Percentiles rank a stretch among this genome's conserved stretches.
These are phyloP conservation scores for Coccomyxa sp. DNA, from an alignment of 139 green algal genomes.

Conservation along the genomic window DNA sequence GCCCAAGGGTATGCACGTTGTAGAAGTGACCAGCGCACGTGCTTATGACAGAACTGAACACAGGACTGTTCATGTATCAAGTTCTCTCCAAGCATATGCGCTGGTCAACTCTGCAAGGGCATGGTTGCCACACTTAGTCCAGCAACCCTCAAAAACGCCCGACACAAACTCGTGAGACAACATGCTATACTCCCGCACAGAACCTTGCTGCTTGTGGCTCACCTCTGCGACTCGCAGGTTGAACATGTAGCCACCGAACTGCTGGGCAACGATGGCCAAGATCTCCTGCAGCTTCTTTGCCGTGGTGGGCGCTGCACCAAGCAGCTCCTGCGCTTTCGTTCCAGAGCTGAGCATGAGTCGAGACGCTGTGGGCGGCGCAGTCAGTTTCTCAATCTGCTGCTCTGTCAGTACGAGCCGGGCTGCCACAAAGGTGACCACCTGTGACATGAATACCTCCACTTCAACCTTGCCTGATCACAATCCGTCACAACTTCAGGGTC, in stretches of 20 bases:
- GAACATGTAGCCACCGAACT: constrained; percentile 74
- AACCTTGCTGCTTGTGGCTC: too few relatives aligned
- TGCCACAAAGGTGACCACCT: constrained; percentile 33
- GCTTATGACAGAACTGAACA: neutral
- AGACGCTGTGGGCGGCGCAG: neutral
- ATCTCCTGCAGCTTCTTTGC: constrained; percentile 41
- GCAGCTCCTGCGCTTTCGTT: neutral
- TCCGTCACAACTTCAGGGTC: too few relatives aligned
- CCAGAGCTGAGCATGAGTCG: neutral
- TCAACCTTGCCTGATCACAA: too few relatives aligned
- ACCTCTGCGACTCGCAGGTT: neutral
- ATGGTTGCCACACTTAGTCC: too few relatives aligned
- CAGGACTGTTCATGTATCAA: too few relatives aligned
- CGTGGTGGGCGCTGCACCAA: neutral
- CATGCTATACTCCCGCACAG: too few relatives aligned
- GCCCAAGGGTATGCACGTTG: too few relatives aligned
- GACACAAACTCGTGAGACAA: too few relatives aligned
- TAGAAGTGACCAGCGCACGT: neutral
- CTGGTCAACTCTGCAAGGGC: too few relatives aligned
- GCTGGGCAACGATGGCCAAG: constrained; percentile 59
- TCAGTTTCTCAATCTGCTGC: neutral
- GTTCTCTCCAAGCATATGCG: too few relatives aligned
- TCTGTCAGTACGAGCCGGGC: constrained; percentile 16
- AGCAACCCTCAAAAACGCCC: too few relatives aligned
- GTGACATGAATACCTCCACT: too few relatives aligned